These are phyloP conservation scores for Talaromyces proteolyticus DNA, from an alignment of 495 filamentous ascomycete genomes.

Conservation along the genomic window DNA sequence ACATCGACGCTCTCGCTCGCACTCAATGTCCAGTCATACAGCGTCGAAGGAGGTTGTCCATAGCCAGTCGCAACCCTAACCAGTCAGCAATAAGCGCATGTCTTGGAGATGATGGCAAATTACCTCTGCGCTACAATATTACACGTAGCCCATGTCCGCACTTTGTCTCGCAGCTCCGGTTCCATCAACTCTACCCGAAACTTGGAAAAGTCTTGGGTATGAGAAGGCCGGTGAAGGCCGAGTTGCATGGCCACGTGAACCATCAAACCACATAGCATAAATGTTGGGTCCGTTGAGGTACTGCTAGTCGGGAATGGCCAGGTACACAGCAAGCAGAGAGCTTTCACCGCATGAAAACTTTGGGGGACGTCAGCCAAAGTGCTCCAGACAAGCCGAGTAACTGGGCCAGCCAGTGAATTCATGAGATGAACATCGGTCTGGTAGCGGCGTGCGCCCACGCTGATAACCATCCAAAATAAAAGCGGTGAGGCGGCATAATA, in stretches of 20 bases:
- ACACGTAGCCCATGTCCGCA: constrained; percentile 86
- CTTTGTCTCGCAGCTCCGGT: constrained; percentile 78
- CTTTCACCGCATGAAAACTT: constrained; percentile 87
- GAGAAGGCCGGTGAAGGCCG: constrained; percentile 82
- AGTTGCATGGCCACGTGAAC: constrained; percentile 89
- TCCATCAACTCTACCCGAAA: constrained; percentile 76
- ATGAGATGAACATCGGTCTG: constrained; percentile 59
- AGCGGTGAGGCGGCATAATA: constrained; percentile 69
- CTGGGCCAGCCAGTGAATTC: constrained; percentile 61
- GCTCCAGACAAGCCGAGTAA: constrained; percentile 74
- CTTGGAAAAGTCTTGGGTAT: constrained; percentile 85
- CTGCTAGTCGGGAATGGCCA: constrained; percentile 89
- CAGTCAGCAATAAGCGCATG: constrained; percentile 15
- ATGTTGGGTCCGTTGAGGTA: constrained; percentile 81
- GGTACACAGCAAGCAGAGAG: constrained; percentile 79
- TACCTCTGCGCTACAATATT: constrained; percentile 87
- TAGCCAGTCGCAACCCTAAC: constrained; percentile 78
- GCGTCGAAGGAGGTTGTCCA: constrained; percentile 80
- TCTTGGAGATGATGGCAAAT: constrained; percentile 4
- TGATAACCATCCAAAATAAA: constrained; percentile 83
- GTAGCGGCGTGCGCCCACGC: constrained; percentile 74
- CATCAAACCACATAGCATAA: constrained; percentile 87
- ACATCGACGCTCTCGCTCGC: constrained; percentile 55
- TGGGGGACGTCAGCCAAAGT: constrained; percentile 78
- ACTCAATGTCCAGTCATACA: constrained; percentile 82